Percentiles rank a stretch among this genome's conserved stretches.
These are phyloP conservation scores for Thalassiosira livingstoniorum DNA, from an alignment of 352 stramenopile species.

Conservation along the genomic window DNA sequence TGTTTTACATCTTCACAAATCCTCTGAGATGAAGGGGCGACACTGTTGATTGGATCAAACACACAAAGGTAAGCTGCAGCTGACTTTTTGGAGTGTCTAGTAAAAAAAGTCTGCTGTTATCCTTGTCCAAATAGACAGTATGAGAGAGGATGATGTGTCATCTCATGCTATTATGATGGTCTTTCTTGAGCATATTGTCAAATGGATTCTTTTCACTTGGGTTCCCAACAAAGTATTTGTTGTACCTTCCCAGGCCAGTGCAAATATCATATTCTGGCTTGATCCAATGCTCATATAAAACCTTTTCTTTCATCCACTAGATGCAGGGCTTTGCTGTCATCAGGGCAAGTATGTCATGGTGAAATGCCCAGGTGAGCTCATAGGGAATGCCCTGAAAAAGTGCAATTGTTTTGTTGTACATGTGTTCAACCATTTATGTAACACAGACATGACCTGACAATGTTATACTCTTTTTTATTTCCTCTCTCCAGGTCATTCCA, in stretches of 20 bases:
- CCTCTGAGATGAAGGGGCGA: background rate
- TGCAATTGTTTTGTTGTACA: no score
- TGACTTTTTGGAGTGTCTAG: background rate
- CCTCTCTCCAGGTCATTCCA: no score
- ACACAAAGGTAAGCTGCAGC: background rate
- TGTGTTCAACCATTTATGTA: no score
- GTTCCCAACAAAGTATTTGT: background rate
- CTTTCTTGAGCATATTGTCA: background rate
- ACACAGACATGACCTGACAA: no score
- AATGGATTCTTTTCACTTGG: background rate
- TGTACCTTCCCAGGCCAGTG: background rate
- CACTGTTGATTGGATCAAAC: background rate
- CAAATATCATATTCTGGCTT: background rate
- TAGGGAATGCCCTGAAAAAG: no score
- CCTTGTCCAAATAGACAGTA: background rate
- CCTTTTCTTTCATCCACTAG: conserved; percentile 5
- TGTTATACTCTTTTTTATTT: no score
- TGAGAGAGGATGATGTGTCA: background rate
- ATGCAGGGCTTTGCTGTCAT: no score
- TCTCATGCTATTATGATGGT: background rate
- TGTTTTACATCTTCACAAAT: background rate
- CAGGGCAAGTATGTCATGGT: no score
- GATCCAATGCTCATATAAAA: background rate
- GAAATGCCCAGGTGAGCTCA: no score
- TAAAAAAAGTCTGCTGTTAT: background rate